Base-by-base conservation (phyloP, 345 rosid species). In the thale cress (Arabidopsis thaliana) region DNA sequence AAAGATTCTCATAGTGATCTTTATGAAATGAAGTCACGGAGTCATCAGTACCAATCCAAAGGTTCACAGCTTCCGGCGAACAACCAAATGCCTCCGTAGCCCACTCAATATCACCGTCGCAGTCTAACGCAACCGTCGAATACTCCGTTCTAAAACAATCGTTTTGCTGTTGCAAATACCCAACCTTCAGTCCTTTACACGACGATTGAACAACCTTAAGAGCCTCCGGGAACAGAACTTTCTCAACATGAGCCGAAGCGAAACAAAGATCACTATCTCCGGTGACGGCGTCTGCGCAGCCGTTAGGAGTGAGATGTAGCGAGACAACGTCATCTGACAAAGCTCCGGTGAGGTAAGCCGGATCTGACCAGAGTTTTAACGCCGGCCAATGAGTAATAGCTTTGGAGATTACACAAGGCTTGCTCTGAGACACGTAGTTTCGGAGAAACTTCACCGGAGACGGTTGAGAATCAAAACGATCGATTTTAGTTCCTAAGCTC, bases 1-100 rank as follows among this genome's bases (percentile, higher is more conserved):
- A 93, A 0, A 93, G 81, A 60, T 93, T 93, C 90, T 93, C 96
- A 44, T 89, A 93, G 55, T 93, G 97, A 62, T 93, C 96, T 85
- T 89, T 93, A 51, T 93, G 98, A 50, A 93, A 93, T 0, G 90
- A 89, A 14, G 96, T 91, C 78, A 84, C 85, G 0, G 96, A 91
- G 23, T 73, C 71, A 63, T 85, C 83, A 78, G 86, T 91, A 24
- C 97, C 96, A 57, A 93, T 85, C 97, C 98, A 93, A 65, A 93
- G 85, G 68, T 93, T 93, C n/a, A 93, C 93, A 13, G 98, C 97
- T 75, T 93, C 97, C 4, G 97, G 98, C 10, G 69, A 69, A 70
- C 85, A 82, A 3, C 93, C 96, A 0, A 93, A 73, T 8, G 97
- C 98, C 46, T 89, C 94, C 42, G 90, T 80, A 30, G 94, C 93